Base-by-base conservation (phyloP, 2,329 filamentous ascomycete genomes). In the Blastomyces emzantsi region DNA sequence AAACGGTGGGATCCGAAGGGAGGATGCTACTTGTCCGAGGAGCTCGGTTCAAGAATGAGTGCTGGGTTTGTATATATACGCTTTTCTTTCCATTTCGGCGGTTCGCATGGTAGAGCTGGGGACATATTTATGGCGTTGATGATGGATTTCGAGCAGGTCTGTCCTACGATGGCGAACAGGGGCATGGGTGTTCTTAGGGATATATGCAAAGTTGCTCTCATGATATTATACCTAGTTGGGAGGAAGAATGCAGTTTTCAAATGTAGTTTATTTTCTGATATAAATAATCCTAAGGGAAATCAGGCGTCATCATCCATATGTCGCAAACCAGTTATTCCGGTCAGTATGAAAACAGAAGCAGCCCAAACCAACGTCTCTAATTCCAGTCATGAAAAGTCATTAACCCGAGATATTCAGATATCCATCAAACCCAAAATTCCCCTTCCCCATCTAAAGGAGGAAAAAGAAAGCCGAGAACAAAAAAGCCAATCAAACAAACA, bases 351-450 rank as follows among this genome's bases (percentile, higher is more conserved):
- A 51, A 45, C 13, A 43, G 41, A 51, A 25, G n/a, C 47, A 13
- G n/a, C 47, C n/a, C 8, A 51, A 51, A 47, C 7, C 39, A 25
- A 15, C 57, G 9, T 60, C 45, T 60, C 22, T 60, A 49, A 30
- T 28, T 59, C n/a, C 36, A 13, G 13, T 60, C 57, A 47, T 60
- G 57, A 60, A 60, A 30, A 45, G n/a, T 60, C 43, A 47, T 60
- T 45, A 45, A 25, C 33, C 25, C 22, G 28, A 54, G 11, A 39
- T 33, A 56, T 56, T 57, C 17, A 43, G 15, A 43, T 17, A 54
- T 51, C 45, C 59, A 51, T 39, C 22, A 22, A 60, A 60, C 17
- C 45, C 52, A 61, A 19, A 25, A n/a, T 39, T 13, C 49, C 19
- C 28, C 43, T 13, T 5, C 19, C 47, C n/a, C 47, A 49, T 36